These are phyloP conservation scores for Populus hybrid DNA, from an alignment of 441 rosid genomes.

Conservation along the genomic window DNA sequence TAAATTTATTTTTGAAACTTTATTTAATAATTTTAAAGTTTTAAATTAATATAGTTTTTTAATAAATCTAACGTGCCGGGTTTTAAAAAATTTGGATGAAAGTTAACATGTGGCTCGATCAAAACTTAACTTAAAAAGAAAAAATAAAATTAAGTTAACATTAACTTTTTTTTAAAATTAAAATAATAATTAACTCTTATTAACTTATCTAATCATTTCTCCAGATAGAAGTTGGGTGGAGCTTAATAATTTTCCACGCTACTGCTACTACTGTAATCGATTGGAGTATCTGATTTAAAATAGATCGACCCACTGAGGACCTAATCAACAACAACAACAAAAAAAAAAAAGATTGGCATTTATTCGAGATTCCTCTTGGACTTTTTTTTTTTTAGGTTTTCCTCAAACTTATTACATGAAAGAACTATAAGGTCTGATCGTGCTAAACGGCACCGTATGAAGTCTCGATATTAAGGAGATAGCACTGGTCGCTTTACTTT, in stretches of 20 bases:
- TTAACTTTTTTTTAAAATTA: too few relatives aligned
- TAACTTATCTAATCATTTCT: neutral
- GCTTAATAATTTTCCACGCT: too few relatives aligned
- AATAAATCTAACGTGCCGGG: neutral
- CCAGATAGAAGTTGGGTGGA: neutral
- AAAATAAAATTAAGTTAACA: neutral
- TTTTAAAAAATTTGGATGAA: too few relatives aligned
- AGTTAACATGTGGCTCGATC: too few relatives aligned
- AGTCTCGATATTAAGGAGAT: neutral
- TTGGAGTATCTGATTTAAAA: neutral
- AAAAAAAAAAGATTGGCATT: neutral
- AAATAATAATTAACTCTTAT: too few relatives aligned
- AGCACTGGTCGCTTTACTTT: neutral
- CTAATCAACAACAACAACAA: neutral
- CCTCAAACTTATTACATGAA: neutral
- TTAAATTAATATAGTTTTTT: too few relatives aligned
- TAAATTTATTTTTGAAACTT: too few relatives aligned
- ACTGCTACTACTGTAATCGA: neutral
- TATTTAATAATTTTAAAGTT: too few relatives aligned
- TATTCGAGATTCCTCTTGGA: neutral
- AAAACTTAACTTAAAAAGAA: too few relatives aligned
- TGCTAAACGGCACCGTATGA: neutral
- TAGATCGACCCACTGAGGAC: neutral
- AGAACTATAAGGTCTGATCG: neutral
- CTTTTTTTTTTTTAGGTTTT: neutral